Conservation (phyloP, 2,329 filamentous ascomycete species). For the Pezicula rhizophila region DNA sequence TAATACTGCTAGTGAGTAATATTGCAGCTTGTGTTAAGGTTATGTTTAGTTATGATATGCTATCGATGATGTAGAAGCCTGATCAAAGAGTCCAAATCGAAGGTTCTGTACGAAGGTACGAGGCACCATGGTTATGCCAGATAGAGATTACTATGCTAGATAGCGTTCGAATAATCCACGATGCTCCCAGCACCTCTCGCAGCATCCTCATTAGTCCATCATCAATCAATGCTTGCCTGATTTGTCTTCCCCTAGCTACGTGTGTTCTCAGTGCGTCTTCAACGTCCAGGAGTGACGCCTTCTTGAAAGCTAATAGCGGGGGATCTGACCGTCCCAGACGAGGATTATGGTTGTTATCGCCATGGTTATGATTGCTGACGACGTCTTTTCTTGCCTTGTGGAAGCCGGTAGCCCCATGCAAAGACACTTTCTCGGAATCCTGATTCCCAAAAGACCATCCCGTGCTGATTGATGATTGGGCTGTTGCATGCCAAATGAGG, state of each 20-base stretch:
- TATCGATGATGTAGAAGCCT: background rate
- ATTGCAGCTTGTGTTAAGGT: too few species aligned
- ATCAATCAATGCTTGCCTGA: conserved; percentile 8
- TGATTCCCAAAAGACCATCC: background rate
- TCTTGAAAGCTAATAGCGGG: conserved; percentile 15
- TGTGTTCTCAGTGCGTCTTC: background rate
- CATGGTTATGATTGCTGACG: background rate
- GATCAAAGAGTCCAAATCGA: too few species aligned
- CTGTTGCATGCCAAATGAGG: background rate
- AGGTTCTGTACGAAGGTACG: background rate
- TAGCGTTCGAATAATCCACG: background rate
- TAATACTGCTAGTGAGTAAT: too few species aligned
- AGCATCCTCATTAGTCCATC: background rate
- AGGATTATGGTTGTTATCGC: conserved; percentile 7
- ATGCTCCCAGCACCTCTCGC: background rate
- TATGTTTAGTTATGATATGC: background rate
- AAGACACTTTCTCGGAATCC: background rate
- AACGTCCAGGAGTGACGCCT: background rate
- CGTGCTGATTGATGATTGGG: background rate
- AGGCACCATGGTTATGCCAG: conserved; percentile 1
- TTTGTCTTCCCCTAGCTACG: background rate
- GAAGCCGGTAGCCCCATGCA: background rate
- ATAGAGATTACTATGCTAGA: background rate
- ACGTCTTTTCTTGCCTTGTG: conserved; percentile 1
- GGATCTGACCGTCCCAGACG: conserved; percentile 12